phyloP scores from a whole-genome alignment of 2,329 filamentous ascomycete species.

The Sarocladium kiliense region DNA sequence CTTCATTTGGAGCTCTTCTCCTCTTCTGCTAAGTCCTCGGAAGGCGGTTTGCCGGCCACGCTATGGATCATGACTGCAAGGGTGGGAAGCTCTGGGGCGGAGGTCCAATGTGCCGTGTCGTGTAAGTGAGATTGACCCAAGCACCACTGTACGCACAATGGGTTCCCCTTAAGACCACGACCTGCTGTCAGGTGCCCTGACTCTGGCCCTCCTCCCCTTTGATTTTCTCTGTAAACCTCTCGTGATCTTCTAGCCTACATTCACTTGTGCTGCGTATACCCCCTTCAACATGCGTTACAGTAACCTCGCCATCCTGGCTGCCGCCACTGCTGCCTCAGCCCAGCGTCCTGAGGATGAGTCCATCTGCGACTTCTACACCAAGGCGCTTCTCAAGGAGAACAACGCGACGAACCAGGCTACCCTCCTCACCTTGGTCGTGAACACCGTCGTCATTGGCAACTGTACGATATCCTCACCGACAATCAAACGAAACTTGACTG shows the following conservation, averaged over 20 bases:
- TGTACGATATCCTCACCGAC: slow-evolving; percentile 28
- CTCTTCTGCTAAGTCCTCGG: neutral
- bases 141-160: too few species aligned
- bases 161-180: neutral
- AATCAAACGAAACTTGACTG: neutral
- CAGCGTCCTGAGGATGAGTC: slow-evolving; percentile 44
- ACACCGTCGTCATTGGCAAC: slow-evolving; percentile 61
- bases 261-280: neutral
- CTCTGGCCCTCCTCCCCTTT: neutral
- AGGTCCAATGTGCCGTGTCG: neutral
- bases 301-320: slow-evolving; percentile 17
- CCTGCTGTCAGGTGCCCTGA: neutral
- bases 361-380: slow-evolving; percentile 62
- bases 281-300: slow-evolving; percentile 20
- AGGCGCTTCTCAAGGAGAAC: slow-evolving; percentile 52
- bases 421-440: slow-evolving; percentile 52
- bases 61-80: neutral
- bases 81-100: neutral
- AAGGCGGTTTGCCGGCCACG: neutral
- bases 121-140: neutral
- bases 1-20: neutral
- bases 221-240: neutral
- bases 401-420: slow-evolving; percentile 52
- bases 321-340: slow-evolving; percentile 21
- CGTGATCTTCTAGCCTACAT: neutral